Conservation (phyloP, 164 flowering plant species). For the Berberis thunbergii region DNA sequence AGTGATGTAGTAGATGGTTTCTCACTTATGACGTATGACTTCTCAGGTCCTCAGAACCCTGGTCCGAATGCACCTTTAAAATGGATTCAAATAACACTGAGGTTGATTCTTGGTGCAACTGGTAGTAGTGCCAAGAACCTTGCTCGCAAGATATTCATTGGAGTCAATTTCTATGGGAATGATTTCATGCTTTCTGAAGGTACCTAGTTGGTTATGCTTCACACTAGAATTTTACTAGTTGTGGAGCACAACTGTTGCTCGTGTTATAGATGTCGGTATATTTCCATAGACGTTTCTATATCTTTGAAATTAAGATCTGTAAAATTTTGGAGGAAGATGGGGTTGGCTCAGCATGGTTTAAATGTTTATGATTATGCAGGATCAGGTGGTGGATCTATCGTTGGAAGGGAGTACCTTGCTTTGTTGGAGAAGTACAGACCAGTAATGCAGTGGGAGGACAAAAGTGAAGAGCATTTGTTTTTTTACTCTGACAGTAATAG, state of each 20-base stretch:
- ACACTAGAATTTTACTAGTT: too few species aligned
- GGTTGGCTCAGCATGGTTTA: neutral
- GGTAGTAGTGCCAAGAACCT: constrained; percentile 12
- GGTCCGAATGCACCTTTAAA: constrained; percentile 96
- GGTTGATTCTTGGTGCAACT: constrained; percentile 37
- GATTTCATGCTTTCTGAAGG: constrained; percentile 72
- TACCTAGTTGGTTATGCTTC: constrained; percentile 13
- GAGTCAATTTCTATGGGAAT: constrained; percentile 92
- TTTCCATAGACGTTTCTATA: too few species aligned
- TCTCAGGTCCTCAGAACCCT: constrained; percentile 72
- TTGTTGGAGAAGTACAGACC: constrained; percentile 70
- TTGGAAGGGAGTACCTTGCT: constrained; percentile 65
- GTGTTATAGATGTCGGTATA: too few species aligned
- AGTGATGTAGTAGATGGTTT: constrained; percentile 76
- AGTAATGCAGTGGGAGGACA: constrained; percentile 61
- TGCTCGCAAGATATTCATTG: constrained; percentile 65
- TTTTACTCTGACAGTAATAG: constrained; percentile 39
- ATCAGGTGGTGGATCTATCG: constrained; percentile 70
- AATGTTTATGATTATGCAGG: constrained; percentile 23
- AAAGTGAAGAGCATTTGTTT: constrained; percentile 72
- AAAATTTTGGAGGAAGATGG: too few species aligned
- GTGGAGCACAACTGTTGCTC: too few species aligned
- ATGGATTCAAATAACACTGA: constrained; percentile 63
- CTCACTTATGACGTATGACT: constrained; percentile 95
- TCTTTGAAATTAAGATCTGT: too few species aligned